These are phyloP conservation scores for Ascochyta clinopodiicola DNA, from an alignment of 2,329 filamentous ascomycete genomes.

Conservation along the genomic window DNA sequence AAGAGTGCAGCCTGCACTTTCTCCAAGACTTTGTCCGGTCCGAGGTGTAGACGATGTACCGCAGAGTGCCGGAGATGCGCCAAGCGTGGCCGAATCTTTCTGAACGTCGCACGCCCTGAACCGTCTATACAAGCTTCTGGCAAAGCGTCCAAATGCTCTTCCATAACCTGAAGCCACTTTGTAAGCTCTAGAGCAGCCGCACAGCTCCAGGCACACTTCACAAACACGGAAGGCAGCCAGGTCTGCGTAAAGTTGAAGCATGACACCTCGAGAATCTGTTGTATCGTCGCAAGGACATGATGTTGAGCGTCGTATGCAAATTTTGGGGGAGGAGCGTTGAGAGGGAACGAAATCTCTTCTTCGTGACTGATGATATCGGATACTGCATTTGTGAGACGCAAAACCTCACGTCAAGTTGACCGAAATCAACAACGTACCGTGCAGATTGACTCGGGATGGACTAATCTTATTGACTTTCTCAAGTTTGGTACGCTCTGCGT, in stretches of 20 bases:
- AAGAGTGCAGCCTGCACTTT: background rate
- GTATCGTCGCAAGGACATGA: background rate
- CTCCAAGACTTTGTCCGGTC: background rate
- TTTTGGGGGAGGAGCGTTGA: too few species aligned
- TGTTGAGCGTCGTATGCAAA: constrained; percentile 4
- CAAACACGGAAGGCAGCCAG: background rate
- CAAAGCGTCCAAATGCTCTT: background rate
- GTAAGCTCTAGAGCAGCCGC: constrained; percentile 9
- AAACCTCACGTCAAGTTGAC: too few species aligned
- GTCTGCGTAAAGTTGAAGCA: background rate
- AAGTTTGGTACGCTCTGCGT: too few species aligned
- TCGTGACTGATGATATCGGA: too few species aligned
- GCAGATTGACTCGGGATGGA: too few species aligned
- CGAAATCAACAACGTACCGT: too few species aligned
- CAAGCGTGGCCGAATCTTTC: background rate
- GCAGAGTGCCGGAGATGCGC: constrained; percentile 3
- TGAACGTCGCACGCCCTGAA: background rate
- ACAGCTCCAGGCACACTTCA: background rate
- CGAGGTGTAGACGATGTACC: constrained; percentile 5
- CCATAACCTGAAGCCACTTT: background rate
- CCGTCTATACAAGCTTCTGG: constrained; percentile 1
- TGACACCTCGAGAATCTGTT: constrained; percentile 1
- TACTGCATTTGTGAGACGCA: too few species aligned
- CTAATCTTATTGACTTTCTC: too few species aligned
- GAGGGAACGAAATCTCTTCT: too few species aligned